Conservation (phyloP, 192 early-diverging fungal species). For the Podila minutissima region DNA sequence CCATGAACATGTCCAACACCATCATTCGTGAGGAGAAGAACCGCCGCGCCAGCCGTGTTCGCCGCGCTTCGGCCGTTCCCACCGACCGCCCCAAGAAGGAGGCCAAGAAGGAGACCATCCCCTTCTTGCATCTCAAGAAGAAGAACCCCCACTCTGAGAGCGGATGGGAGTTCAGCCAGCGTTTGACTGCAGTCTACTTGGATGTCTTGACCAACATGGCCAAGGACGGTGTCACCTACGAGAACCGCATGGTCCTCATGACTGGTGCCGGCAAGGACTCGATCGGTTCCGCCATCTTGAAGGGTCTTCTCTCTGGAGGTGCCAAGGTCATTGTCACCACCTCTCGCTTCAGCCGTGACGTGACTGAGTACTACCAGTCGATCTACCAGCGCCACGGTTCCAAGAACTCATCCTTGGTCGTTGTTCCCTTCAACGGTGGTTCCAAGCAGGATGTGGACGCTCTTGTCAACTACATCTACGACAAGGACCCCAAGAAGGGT, state of each 20-base stretch:
- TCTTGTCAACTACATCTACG: conserved; percentile 92
- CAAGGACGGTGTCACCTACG: conserved; percentile 85
- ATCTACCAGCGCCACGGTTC: conserved; percentile 93
- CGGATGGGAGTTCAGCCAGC: conserved; percentile 86
- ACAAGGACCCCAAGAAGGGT: conserved; percentile 73
- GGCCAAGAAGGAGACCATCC: conserved; percentile 73
- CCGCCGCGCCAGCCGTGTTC: conserved; percentile 56
- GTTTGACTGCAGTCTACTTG: conserved; percentile 82
- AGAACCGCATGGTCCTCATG: conserved; percentile 85
- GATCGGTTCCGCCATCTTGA: conserved; percentile 87
- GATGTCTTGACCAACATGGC: conserved; percentile 85
- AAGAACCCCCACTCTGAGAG: conserved; percentile 71
- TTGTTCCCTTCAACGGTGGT: conserved; percentile 96
- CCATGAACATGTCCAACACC: conserved; percentile 80
- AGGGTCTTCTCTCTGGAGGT: conserved; percentile 87
- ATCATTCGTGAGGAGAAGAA: conserved; percentile 70
- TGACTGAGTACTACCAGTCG: conserved; percentile 85
- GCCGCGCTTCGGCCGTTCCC: conserved; percentile 56
- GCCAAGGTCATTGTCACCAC: conserved; percentile 92
- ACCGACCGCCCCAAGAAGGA: conserved; percentile 63
- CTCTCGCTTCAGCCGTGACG: conserved; percentile 83
- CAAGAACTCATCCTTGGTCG: conserved; percentile 81
- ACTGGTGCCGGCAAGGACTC: conserved; percentile 93
- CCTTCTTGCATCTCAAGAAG: conserved; percentile 81
- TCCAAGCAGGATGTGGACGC: conserved; percentile 84